Evolutionary conservation across 1,284 basidiomycete species (phyloP).

Genomic region (Boletellus deceptivus): DNA sequence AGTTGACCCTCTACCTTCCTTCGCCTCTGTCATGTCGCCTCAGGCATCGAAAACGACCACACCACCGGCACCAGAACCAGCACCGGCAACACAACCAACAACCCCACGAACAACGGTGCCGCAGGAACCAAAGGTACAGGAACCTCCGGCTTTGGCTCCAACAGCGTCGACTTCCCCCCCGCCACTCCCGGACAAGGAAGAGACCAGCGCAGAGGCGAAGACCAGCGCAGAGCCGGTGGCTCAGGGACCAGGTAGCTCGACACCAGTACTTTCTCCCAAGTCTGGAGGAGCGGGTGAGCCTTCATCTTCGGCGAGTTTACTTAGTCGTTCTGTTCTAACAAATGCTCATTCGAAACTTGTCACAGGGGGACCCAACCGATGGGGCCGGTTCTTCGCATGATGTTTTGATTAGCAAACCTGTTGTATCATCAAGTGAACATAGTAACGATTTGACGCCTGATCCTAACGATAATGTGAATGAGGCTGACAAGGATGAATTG

Average conservation of each 20-base stretch:
- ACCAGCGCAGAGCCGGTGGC: conserved; percentile 2
- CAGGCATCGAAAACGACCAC: background rate
- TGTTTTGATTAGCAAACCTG: conserved; percentile 17
- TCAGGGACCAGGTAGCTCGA: background rate
- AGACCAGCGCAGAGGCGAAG: conserved; percentile 11
- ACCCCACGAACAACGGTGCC: background rate
- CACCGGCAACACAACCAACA: background rate
- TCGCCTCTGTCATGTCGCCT: conserved; percentile 14
- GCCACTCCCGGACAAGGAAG: conserved; percentile 9
- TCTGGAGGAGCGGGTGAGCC: conserved; percentile 32
- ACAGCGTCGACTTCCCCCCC: background rate
- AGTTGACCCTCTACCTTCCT: conserved; percentile 25
- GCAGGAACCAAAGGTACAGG: background rate
- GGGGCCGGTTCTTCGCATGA: conserved; percentile 9
- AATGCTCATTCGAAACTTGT: conserved; percentile 25
- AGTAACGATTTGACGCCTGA: conserved; percentile 26
- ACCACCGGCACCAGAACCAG: background rate
- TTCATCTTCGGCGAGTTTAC: conserved; percentile 30
- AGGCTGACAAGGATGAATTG: conserved; percentile 26
- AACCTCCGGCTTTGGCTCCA: background rate
- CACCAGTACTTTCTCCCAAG: background rate
- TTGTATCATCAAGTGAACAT: conserved; percentile 29
- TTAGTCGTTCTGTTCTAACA: conserved; percentile 26
- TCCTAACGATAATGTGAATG: conserved; percentile 24
- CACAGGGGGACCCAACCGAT: conserved; percentile 16